Conservation (phyloP, 345 rosid genomes). For the Rhizophora mangle region DNA sequence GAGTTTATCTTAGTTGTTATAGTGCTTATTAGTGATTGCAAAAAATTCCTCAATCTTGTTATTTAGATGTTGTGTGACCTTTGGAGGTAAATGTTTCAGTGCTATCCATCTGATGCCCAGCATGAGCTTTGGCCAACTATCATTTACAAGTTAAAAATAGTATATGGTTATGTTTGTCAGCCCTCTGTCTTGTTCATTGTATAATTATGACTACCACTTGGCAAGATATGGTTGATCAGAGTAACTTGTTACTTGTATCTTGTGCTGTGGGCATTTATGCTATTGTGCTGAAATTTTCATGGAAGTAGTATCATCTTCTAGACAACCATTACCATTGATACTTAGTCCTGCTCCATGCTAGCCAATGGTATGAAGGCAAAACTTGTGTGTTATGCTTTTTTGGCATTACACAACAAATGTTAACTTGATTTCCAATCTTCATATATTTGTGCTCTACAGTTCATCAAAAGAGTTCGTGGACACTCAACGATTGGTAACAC, state of each 20-base stretch:
- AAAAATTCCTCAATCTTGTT: too few species aligned
- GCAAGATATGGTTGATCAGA: constrained; percentile 2
- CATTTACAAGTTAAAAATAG: background rate
- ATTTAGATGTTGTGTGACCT: background rate
- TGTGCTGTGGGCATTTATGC: background rate
- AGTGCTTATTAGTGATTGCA: background rate
- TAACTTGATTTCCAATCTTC: background rate
- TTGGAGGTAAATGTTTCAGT: constrained; percentile 1
- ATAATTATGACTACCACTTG: background rate
- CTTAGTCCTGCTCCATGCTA: background rate
- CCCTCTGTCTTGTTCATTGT: background rate
- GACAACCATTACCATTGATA: background rate
- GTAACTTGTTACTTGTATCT: background rate
- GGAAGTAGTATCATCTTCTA: background rate
- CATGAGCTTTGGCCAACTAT: constrained; percentile 4
- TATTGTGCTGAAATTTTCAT: too few species aligned
- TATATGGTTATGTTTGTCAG: background rate
- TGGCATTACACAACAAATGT: background rate
- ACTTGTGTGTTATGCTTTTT: background rate
- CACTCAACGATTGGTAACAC: constrained; percentile 47
- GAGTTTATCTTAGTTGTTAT: background rate
- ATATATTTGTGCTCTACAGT: constrained; percentile 25
- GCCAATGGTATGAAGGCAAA: background rate
- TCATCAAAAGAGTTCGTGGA: constrained; percentile 51
- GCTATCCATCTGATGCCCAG: background rate